Percentiles rank a stretch among this genome's conserved stretches.
phyloP scores from a whole-genome alignment of 495 filamentous ascomycete genomes.

The Penicillium odoratum region DNA sequence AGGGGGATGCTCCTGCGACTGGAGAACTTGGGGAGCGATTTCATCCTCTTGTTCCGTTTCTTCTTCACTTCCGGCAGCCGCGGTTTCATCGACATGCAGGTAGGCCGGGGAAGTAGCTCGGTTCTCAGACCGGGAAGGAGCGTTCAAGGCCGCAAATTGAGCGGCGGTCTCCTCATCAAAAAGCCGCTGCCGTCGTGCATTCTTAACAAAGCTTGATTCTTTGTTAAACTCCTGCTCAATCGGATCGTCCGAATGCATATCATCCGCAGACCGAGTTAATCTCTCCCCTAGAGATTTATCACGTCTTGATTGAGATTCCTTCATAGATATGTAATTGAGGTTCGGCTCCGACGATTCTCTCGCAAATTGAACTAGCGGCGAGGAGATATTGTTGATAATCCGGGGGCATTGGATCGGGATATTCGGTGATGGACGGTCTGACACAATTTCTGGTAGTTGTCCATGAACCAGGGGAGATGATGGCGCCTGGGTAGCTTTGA shows the following conservation, averaged over 20 bases:
- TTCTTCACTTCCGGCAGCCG: conserved; percentile 44
- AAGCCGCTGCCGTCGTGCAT: conserved; percentile 33
- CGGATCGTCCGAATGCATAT: conserved; percentile 40
- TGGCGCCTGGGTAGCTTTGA: conserved; percentile 53
- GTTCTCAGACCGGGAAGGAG: conserved; percentile 30
- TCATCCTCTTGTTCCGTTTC: conserved; percentile 48
- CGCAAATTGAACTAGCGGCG: conserved; percentile 39
- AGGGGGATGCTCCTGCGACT: conserved; percentile 27
- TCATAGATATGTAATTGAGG: conserved; percentile 51
- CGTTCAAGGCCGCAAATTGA: conserved; percentile 43
- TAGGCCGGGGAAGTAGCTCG: conserved; percentile 12
- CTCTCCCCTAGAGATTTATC: conserved; percentile 37
- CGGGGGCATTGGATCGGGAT: conserved; percentile 45
- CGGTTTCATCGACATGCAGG: conserved; percentile 9
- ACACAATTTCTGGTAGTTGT: conserved; percentile 40
- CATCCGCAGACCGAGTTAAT: conserved; percentile 40
- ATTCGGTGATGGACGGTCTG: conserved; percentile 55
- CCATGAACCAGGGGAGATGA: conserved; percentile 49
- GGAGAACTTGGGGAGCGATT: conserved; percentile 22
- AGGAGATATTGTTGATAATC: conserved; percentile 39
- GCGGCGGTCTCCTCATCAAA: conserved; percentile 39
- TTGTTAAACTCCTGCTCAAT: conserved; percentile 50
- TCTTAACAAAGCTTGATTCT: conserved; percentile 44
- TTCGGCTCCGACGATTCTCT: conserved; percentile 48
- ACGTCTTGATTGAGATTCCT: conserved; percentile 48